phyloP scores from a whole-genome alignment of 1,284 basidiomycete species.

The Neolentinus lepideus region DNA sequence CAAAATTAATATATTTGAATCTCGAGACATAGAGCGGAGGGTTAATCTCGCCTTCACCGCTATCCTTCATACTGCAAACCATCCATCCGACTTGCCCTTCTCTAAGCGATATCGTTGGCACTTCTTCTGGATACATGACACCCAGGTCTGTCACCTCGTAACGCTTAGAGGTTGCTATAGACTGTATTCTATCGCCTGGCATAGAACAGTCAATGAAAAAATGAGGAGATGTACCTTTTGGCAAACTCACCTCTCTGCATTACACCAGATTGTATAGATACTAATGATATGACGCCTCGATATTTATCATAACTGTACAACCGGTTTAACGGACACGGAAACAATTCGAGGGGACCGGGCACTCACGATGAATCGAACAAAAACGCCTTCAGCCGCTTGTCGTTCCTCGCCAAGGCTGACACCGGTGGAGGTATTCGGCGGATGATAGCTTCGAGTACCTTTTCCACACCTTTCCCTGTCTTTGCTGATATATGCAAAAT shows the following conservation, averaged over 20 bases:
- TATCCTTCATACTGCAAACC: slow-evolving; percentile 97
- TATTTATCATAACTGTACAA: slow-evolving; percentile 85
- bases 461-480: slow-evolving; percentile 77
- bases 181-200: slow-evolving; percentile 83
- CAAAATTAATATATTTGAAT: slow-evolving; percentile 9
- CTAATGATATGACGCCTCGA: slow-evolving; percentile 91
- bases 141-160: slow-evolving; percentile 94
- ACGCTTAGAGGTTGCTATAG: slow-evolving; percentile 81
- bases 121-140: slow-evolving; percentile 88
- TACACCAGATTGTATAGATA: slow-evolving; percentile 69
- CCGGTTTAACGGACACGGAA: slow-evolving; percentile 3
- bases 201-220: slow-evolving; percentile 5
- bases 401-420: slow-evolving; percentile 11
- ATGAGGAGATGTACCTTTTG: slow-evolving; percentile 2
- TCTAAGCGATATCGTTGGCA: slow-evolving; percentile 59
- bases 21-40: neutral
- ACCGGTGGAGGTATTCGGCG: slow-evolving; percentile 76
- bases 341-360: slow-evolving; percentile 1
- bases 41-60: slow-evolving; percentile 70
- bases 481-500: slow-evolving; percentile 88
- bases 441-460: slow-evolving; percentile 76
- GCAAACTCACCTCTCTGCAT: slow-evolving; percentile 49
- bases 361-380: slow-evolving; percentile 89
- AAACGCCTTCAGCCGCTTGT: slow-evolving; percentile 70
- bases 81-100: slow-evolving; percentile 91